phyloP scores from a whole-genome alignment of 352 stramenopile genomes.

The Blastocystis sp. region DNA sequence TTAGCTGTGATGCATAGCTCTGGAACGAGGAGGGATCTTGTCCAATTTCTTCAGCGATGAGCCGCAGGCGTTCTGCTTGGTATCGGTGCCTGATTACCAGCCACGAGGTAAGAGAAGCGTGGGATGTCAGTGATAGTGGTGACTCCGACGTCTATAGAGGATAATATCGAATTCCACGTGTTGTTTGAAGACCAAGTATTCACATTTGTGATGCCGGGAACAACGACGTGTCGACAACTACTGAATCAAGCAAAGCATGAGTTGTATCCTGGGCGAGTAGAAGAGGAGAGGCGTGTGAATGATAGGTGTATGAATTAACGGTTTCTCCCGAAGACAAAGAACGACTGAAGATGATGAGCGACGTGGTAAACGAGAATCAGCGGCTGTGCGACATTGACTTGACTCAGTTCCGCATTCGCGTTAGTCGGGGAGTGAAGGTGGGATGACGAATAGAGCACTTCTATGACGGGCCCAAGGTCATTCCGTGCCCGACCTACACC shows the following conservation, averaged over 20 bases:
- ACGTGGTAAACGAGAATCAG: constrained; percentile 37
- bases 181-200: constrained; percentile 44
- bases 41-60: constrained; percentile 30
- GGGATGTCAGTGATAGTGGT: neutral
- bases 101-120: neutral
- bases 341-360: constrained; percentile 52
- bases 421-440: neutral
- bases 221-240: constrained; percentile 20
- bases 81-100: constrained; percentile 44
- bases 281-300: neutral
- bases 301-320: constrained; percentile 18
- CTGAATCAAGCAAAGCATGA: neutral
- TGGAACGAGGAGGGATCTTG: constrained; percentile 24
- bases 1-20: neutral
- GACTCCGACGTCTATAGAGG: neutral
- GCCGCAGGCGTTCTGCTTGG: constrained; percentile 18
- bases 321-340: constrained; percentile 41
- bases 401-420: constrained; percentile 1
- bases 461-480: constrained; percentile 1
- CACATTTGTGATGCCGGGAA: neutral
- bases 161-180: neutral
- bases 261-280: constrained; percentile 21
- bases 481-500: constrained; percentile 12
- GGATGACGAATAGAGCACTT: neutral
- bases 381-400: constrained; percentile 32